Conservation (phyloP, 2,329 filamentous ascomycete species). For the Dactylellina sp. region DNA sequence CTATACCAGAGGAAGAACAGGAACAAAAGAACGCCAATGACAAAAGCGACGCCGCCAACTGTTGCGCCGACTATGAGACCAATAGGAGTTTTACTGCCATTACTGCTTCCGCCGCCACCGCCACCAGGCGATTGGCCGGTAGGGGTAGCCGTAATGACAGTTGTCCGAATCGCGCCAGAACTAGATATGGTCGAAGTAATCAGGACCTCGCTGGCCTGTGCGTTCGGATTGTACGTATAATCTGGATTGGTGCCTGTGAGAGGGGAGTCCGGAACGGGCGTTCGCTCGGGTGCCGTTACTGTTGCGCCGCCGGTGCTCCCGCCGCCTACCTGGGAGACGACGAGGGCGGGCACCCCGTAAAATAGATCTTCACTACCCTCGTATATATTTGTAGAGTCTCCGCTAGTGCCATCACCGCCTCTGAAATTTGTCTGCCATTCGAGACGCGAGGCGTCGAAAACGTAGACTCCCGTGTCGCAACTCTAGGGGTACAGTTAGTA, state of each 20-base stretch:
- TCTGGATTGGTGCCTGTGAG: conserved; percentile 76
- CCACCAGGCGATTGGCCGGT: conserved; percentile 52
- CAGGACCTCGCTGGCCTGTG: conserved; percentile 1
- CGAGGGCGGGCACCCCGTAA: conserved; percentile 76
- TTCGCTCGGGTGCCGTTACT: conserved; percentile 72
- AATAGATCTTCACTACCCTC: conserved; percentile 70
- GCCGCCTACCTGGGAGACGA: conserved; percentile 77
- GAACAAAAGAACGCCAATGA: conserved; percentile 75
- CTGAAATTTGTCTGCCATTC: conserved; percentile 78
- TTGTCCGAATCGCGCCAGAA: conserved; percentile 64
- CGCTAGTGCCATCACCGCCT: conserved; percentile 71
- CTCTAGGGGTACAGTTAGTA: conserved; percentile 59
- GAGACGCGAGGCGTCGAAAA: conserved; percentile 79
- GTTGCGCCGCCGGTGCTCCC: conserved; percentile 76
- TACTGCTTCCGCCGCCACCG: conserved; percentile 54
- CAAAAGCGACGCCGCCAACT: conserved; percentile 62
- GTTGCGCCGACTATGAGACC: conserved; percentile 70
- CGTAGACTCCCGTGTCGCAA: conserved; percentile 78
- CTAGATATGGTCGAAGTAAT: conserved; percentile 63
- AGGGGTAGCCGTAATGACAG: conserved; percentile 65
- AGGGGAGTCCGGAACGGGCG: conserved; percentile 74
- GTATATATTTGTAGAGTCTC: conserved; percentile 67
- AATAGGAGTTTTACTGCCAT: conserved; percentile 63
- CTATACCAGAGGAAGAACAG: conserved; percentile 74
- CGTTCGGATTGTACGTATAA: conserved; percentile 67